Evolutionary conservation across 495 filamentous ascomycete species (phyloP), one percentile per base, ranked within the genome.

Genomic region (Podospora sp.): DNA sequence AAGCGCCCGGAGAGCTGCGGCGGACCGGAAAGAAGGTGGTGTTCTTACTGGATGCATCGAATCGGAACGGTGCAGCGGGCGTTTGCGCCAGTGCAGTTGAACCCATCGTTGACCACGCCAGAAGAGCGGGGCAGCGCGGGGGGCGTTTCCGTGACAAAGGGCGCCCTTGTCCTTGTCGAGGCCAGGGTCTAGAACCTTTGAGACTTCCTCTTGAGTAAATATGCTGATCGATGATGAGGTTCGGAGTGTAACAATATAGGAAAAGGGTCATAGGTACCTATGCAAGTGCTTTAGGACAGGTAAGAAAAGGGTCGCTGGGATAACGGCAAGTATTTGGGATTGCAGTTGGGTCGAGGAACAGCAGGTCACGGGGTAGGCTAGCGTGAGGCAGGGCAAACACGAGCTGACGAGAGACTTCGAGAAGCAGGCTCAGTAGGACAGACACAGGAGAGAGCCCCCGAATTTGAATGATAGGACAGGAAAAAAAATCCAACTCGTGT

Each of bases 11-110:
- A n/a, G 14, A 22, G 35, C 20, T 27, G 33, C 29, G 29, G 29
- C 8, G 3, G 29, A 33, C 4, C 29, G 29, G 29, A 8, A 33
- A 33, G 29, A 25, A 40, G 12, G 40, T 62, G 27, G 60, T 21
- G 65, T 52, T 53, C 61, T 57, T 67, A 64, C 29, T 27, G 40
- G 63, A 22, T 57, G 36, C 18, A 33, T 26, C 33, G 5, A 26
- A 50, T 50, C 16, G 29, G 29, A 35, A 29, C 24, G 63, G 22
- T 26, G 40, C 11, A 62, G 60, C 25, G 20, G 65, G 25, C 26
- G 60, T 67, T 57, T 67, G 60, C 20, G 68, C 62, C 51, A 68
- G 55, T 40, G 68, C 20, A 25, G 64, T 55, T 33, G 63, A 52
- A 14, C 25, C 53, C 63, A 69, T 66, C 27, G 52, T 56, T 9